Conservation (phyloP, 177 flowering plant genomes). For the Vitis hybrid region DNA sequence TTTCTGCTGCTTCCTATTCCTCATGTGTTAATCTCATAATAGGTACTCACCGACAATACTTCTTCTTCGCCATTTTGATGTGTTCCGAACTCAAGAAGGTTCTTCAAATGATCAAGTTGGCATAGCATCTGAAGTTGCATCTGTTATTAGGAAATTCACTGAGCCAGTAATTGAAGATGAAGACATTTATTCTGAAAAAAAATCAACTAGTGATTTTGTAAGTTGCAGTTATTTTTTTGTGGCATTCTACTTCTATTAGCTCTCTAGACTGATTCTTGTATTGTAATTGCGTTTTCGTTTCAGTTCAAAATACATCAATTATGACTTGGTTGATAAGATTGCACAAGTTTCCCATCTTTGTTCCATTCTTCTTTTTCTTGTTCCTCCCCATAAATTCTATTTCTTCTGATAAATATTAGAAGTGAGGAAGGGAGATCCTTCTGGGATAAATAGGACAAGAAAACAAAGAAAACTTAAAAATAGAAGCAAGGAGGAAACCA, state of each 20-base stretch:
- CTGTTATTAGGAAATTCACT: conserved; percentile 69
- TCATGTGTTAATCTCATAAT: conserved; percentile 21
- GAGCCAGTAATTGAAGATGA: conserved; percentile 47
- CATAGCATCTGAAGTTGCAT: conserved; percentile 69
- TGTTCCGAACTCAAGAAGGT: conserved; percentile 70
- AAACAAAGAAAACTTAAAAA: neutral
- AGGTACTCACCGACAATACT: conserved; percentile 85
- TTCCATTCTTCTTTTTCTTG: neutral
- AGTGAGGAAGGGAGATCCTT: neutral
- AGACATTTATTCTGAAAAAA: conserved; percentile 33
- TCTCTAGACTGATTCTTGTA: neutral
- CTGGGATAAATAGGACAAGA: neutral
- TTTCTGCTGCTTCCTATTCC: neutral
- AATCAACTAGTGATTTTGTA: conserved; percentile 38
- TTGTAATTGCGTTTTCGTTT: neutral
- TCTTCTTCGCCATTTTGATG: conserved; percentile 89
- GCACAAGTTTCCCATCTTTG: neutral
- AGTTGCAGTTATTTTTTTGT: conserved; percentile 16
- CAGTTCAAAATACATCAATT: neutral
- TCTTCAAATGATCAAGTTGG: conserved; percentile 69
- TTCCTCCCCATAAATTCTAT: neutral
- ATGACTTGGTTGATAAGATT: neutral
- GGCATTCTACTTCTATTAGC: neutral
- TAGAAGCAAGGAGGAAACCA: neutral
- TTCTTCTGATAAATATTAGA: neutral